phyloP scores from a whole-genome alignment of 2,329 filamentous ascomycete genomes.

The Fusarium sterilihyphosum region DNA sequence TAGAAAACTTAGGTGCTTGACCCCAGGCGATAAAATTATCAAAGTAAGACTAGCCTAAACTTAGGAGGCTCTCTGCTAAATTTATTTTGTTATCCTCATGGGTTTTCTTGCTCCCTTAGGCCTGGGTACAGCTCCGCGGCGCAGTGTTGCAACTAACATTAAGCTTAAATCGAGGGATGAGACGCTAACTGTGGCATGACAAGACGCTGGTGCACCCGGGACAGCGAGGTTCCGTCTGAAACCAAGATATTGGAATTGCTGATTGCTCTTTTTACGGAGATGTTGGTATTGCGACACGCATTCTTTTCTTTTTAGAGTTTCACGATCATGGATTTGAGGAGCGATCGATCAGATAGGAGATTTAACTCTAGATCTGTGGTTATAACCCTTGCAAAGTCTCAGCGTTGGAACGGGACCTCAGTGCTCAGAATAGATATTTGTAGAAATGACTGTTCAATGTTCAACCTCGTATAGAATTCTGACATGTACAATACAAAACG shows the following conservation, averaged over 20 bases:
- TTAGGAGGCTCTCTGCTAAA: rapidly evolving
- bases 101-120: no score
- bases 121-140: not conserved
- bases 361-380: not conserved
- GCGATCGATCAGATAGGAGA: not conserved
- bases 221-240: not conserved
- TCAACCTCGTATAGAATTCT: not conserved
- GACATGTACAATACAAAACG: no score
- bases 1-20: no score
- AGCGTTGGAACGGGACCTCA: rapidly evolving
- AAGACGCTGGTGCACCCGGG: slow-evolving; percentile 7
- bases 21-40: no score
- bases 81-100: no score
- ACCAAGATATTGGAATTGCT: not conserved
- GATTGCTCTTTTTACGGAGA: not conserved
- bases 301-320: not conserved
- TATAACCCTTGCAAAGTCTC: not conserved
- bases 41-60: no score
- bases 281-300: rapidly evolving
- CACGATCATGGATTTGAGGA: rapidly evolving
- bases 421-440: rapidly evolving
- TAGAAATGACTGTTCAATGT: not conserved
- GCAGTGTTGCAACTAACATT: not conserved
- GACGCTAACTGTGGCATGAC: not conserved
- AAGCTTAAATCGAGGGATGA: slow-evolving; percentile 10